phyloP scores from a whole-genome alignment of 2,329 filamentous ascomycete species.

The Trichoderma breve region DNA sequence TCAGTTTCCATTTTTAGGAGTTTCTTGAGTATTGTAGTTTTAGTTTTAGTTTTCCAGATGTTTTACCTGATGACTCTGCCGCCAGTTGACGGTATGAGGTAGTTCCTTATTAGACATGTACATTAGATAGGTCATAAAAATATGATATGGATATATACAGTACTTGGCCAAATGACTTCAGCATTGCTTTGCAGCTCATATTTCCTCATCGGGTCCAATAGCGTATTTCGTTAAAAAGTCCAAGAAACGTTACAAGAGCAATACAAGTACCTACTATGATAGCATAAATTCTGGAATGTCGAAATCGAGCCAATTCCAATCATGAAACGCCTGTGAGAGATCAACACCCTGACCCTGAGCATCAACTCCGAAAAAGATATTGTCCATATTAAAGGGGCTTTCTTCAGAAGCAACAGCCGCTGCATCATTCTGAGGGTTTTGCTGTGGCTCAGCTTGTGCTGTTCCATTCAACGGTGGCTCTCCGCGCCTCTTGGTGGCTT shows the following conservation, averaged over 20 bases:
- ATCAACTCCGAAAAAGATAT: background rate
- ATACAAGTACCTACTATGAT: background rate
- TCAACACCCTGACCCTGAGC: background rate
- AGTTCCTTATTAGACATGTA: background rate
- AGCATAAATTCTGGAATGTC: constrained; percentile 4
- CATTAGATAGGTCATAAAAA: background rate
- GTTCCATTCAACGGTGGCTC: background rate
- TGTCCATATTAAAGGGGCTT: background rate
- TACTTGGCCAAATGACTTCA: background rate
- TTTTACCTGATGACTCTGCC: background rate
- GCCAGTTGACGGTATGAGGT: too few species aligned
- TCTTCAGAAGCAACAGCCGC: background rate
- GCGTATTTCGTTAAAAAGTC: background rate
- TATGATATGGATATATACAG: background rate
- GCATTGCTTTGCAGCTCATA: background rate
- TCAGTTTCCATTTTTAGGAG: background rate
- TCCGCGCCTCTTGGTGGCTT: background rate
- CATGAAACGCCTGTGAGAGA: background rate
- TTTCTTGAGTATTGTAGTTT: background rate
- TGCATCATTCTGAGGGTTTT: background rate
- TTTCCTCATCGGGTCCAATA: accelerated
- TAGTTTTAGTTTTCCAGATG: background rate
- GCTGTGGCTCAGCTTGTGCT: background rate
- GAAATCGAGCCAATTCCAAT: constrained; percentile 16
- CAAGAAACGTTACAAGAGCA: background rate